These are phyloP conservation scores for Reutealis trisperma DNA, from an alignment of 345 rosid genomes.

Conservation along the genomic window DNA sequence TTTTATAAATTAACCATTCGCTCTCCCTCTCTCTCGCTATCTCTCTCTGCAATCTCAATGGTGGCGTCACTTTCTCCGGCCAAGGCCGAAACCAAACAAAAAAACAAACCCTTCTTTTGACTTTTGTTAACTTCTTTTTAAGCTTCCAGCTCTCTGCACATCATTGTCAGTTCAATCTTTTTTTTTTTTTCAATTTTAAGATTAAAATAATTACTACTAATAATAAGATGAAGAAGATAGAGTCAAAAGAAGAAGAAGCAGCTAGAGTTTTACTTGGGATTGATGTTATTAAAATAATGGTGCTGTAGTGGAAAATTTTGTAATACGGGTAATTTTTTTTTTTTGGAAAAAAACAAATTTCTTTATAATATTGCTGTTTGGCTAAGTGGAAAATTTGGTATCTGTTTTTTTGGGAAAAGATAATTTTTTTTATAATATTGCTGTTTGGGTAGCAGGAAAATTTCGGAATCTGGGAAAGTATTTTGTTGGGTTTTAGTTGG, in stretches of 20 bases:
- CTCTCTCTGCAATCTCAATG: not conserved
- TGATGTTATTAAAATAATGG: not conserved
- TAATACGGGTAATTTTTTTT: no score
- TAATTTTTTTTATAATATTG: not conserved
- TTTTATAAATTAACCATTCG: not conserved
- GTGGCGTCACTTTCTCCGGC: slow-evolving; percentile 6
- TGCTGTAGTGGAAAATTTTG: slow-evolving; percentile 24
- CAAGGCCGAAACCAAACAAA: not conserved
- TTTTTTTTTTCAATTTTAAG: not conserved
- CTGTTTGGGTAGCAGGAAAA: slow-evolving; percentile 32
- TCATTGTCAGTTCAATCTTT: slow-evolving; percentile 24
- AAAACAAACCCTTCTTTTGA: not conserved
- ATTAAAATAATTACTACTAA: no score
- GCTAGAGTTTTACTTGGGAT: slow-evolving; percentile 7
- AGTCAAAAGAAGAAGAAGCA: not conserved
- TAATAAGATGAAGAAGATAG: not conserved
- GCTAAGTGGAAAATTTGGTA: no score
- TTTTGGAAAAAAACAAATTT: no score
- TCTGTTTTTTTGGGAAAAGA: no score
- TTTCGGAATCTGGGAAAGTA: not conserved
- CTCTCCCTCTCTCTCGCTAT: not conserved
- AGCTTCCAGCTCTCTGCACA: not conserved
- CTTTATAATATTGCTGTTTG: no score
- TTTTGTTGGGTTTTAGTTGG: slow-evolving; percentile 30
- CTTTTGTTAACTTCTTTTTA: not conserved